Base-by-base conservation (phyloP, 1,139 yeast genomes). In the Debaryomyces psychrophilus region DNA sequence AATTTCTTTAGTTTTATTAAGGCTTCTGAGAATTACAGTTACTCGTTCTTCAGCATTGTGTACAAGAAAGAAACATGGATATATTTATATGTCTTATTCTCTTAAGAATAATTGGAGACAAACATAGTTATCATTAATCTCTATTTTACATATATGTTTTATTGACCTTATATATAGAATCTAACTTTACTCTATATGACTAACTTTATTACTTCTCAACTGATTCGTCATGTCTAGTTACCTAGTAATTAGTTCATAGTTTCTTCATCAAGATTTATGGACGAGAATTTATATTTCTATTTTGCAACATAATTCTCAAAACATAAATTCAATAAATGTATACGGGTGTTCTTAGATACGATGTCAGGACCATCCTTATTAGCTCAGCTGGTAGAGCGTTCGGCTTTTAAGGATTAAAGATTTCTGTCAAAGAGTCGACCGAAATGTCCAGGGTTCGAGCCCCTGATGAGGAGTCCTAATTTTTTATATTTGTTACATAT, bases 361-460 rank as follows among this genome's bases (percentile, higher is more conserved):
- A 6, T 8, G 8, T 17, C 17, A 37, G 38, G 40, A 36, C 43
- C 18, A 35, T 44, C 46, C 46, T 44, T 39, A 44, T 44, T 44
- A 44, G 46, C 46, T 44, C 46, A 44, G 46, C 39, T 44, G 46
- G 46, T 44, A 44, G 46, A 44, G 46, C 46, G 46, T 44, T 44
- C 47, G 47, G 47, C 47, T 44, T 44, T 44, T 44, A 44, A 34
- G 47, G 41, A 43, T 43, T 43, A 29, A 31, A 22, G 45, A 43
- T 43, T 43, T 34, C 41, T 33, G 44, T 39, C 44, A 40, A 44
- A 31, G 41, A 44, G 47, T 44, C 47, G 47, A 44, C 47, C 47
- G 47, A 44, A 44, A 44, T 44, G 47, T 44, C 47, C 47, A 44
- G 47, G 47, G 47, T 44, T 44, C 47, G 47, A 44, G 47, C 47